A percentile compares a stretch with the other conserved stretches of the same genome.
Conservation (phyloP, 805 yeast genomes). For the Grigorovia yakushimaensis region DNA sequence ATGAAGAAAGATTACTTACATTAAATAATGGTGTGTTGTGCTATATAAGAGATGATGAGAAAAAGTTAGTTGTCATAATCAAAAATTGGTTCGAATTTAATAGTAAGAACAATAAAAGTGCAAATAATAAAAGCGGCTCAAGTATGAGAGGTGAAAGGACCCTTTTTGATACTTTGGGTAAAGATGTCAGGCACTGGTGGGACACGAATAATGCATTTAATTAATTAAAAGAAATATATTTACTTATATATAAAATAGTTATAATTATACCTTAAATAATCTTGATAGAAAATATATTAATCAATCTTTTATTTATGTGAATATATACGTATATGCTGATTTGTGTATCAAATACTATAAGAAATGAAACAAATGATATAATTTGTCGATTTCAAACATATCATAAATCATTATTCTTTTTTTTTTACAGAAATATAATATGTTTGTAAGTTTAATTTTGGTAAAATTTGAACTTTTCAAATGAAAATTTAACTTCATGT, state of each 20-base stretch:
- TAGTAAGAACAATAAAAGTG: slow-evolving; percentile 1
- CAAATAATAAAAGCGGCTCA: neutral
- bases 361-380: neutral
- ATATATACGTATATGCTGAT: neutral
- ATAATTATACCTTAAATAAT: no score
- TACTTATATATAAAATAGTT: no score
- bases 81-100: slow-evolving; percentile 24
- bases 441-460: slow-evolving; percentile 4
- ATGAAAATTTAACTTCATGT: slow-evolving; percentile 35
- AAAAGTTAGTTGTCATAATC: slow-evolving; percentile 14
- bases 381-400: no score
- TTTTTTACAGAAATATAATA: no score
- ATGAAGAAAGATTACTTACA: slow-evolving; percentile 23
- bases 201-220: neutral
- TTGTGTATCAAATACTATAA: neutral
- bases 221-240: neutral
- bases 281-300: neutral
- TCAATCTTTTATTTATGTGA: neutral
- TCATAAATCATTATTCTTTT: no score
- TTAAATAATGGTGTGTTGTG: slow-evolving; percentile 27
- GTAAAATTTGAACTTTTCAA: slow-evolving; percentile 15
- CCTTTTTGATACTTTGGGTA: slow-evolving; percentile 16
- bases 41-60: slow-evolving; percentile 16
- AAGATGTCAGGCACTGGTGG: slow-evolving; percentile 22
- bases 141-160: neutral